Evolutionary conservation across 2,329 filamentous ascomycete species (phyloP).

Genomic region (Cladophialophora yegresii): DNA sequence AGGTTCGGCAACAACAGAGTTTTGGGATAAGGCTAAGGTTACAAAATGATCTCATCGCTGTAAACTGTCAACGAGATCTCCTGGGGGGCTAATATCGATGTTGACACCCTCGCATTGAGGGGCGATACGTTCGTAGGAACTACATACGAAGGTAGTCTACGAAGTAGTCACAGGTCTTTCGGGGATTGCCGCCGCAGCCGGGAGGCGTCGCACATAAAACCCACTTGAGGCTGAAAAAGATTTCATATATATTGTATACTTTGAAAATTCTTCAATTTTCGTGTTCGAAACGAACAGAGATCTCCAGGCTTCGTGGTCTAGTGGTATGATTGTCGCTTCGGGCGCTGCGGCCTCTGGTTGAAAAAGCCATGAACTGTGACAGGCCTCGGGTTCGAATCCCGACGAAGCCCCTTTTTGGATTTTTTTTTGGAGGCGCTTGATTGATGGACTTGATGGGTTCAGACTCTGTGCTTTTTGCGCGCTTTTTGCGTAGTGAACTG

Average conservation of each 20-base stretch:
- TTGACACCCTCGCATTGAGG: no score
- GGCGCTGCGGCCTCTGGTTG: conserved; percentile 37
- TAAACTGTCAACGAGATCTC: not conserved
- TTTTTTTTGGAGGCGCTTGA: not conserved
- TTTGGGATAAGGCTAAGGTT: not conserved
- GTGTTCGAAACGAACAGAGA: conserved; percentile 7
- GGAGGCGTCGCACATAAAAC: not conserved
- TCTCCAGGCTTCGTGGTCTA: conserved; percentile 5
- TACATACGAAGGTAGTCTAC: no score
- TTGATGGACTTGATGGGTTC: not conserved
- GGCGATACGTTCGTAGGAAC: no score
- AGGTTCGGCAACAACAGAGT: not conserved
- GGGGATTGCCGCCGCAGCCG: no score
- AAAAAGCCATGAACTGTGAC: conserved; percentile 40
- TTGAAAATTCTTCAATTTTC: not conserved
- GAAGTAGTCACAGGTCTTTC: no score
- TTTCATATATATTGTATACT: not conserved
- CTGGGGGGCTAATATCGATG: no score
- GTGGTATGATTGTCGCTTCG: conserved; percentile 47
- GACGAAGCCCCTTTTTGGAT: conserved; percentile 38
- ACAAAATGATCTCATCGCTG: not conserved
- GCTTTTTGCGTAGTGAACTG: not conserved
- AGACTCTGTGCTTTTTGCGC: not conserved
- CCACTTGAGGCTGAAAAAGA: not conserved
- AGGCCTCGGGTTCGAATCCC: conserved; percentile 46